These are phyloP conservation scores for Termitomyces sp. DNA, from an alignment of 1,284 basidiomycete genomes.

Conservation along the genomic window DNA sequence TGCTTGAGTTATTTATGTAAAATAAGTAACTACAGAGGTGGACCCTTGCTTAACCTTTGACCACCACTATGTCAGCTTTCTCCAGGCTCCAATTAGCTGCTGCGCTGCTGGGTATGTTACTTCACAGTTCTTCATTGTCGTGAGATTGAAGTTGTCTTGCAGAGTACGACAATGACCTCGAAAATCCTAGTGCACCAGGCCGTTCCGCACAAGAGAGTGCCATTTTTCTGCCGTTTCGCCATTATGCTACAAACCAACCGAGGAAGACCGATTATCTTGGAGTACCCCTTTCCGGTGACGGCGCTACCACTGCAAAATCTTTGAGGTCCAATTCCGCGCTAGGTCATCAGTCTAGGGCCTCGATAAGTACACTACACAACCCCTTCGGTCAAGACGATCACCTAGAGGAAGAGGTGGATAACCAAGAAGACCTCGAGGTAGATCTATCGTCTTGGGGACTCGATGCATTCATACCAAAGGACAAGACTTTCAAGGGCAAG, in stretches of 20 bases:
- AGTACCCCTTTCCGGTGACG: constrained; percentile 34
- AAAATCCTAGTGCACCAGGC: constrained; percentile 52
- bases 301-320: constrained; percentile 37
- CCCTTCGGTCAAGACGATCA: constrained; percentile 63
- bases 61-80: constrained; percentile 43
- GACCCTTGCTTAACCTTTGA: too few relatives aligned
- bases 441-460: constrained; percentile 81
- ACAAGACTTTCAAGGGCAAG: constrained; percentile 45
- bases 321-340: constrained; percentile 39
- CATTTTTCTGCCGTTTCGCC: constrained; percentile 70
- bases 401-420: constrained; percentile 45
- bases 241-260: constrained; percentile 41
- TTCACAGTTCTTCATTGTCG: background rate
- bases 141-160: constrained; percentile 8
- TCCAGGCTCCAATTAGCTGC: constrained; percentile 78
- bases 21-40: too few relatives aligned
- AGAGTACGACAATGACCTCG: constrained; percentile 82
- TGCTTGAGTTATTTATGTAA: too few relatives aligned
- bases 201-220: constrained; percentile 76
- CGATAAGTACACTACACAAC: constrained; percentile 61
- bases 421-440: constrained; percentile 58
- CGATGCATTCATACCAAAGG: constrained; percentile 67
- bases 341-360: constrained; percentile 41
- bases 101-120: constrained; percentile 61
- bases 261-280: constrained; percentile 65